A percentile compares a stretch with the other conserved stretches of the same genome.
phyloP scores from a whole-genome alignment of 352 stramenopile species.

The Phytophthora quininea region DNA sequence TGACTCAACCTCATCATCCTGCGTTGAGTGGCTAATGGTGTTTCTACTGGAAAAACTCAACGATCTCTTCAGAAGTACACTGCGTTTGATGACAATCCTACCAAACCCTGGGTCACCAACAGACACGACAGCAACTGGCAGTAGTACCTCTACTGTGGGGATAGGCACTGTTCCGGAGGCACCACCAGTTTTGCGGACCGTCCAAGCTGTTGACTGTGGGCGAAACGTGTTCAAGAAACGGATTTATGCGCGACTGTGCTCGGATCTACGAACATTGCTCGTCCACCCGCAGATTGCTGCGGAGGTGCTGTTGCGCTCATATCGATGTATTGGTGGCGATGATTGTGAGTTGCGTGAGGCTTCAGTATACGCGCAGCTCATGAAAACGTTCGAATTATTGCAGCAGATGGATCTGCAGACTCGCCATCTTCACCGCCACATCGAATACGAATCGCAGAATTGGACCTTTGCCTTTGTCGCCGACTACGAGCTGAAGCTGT shows the following conservation, averaged over 20 bases:
- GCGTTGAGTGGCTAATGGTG: slow-evolving; percentile 68
- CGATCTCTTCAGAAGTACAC: slow-evolving; percentile 60
- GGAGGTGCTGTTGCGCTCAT: slow-evolving; percentile 67
- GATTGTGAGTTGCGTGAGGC: slow-evolving; percentile 32
- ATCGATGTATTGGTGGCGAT: slow-evolving; percentile 36
- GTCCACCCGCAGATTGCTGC: slow-evolving; percentile 70
- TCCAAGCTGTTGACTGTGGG: slow-evolving; percentile 68
- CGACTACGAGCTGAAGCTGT: slow-evolving; percentile 83
- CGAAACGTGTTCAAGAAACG: slow-evolving; percentile 80
- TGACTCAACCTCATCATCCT: slow-evolving; percentile 42
- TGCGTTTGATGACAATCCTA: slow-evolving; percentile 62
- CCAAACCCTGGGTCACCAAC: slow-evolving; percentile 24
- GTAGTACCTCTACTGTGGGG: slow-evolving; percentile 29
- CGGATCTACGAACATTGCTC: slow-evolving; percentile 76
- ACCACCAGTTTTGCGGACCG: slow-evolving; percentile 40
- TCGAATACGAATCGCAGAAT: slow-evolving; percentile 86
- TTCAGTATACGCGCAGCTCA: slow-evolving; percentile 63
- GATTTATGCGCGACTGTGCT: slow-evolving; percentile 81
- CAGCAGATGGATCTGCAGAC: slow-evolving; percentile 87
- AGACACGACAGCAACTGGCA: slow-evolving; percentile 10
- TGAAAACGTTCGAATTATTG: slow-evolving; percentile 65
- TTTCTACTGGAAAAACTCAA: slow-evolving; percentile 75
- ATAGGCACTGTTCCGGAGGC: slow-evolving; percentile 24
- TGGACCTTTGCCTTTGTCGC: slow-evolving; percentile 87
- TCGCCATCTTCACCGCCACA: slow-evolving; percentile 67